Evolutionary conservation across 2,329 filamentous ascomycete species (phyloP).

Genomic region (Endothia cerciana): DNA sequence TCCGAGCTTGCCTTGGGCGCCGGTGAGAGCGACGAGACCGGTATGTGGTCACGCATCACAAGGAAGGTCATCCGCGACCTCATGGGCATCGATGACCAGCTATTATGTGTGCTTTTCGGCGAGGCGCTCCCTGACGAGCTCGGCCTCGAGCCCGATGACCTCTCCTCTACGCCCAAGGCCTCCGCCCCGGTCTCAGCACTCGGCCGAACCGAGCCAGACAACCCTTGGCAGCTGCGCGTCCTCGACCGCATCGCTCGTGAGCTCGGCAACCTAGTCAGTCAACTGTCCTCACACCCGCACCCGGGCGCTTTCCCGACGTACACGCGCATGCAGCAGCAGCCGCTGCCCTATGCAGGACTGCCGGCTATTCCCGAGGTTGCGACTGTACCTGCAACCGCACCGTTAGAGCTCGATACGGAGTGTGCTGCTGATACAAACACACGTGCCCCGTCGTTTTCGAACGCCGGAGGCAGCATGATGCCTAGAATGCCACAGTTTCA

Average conservation of each 20-base stretch:
- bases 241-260: conserved; percentile 86
- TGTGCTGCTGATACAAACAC: conserved; percentile 30
- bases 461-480: conserved; percentile 20
- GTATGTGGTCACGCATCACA: conserved; percentile 80
- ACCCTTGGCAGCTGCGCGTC: conserved; percentile 74
- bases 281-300: conserved; percentile 73
- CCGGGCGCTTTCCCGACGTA: conserved; percentile 90
- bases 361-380: conserved; percentile 63
- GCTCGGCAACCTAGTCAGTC: conserved; percentile 80
- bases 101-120: conserved; percentile 85
- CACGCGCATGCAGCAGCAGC: conserved; percentile 63
- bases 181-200: conserved; percentile 32
- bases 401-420: conserved; percentile 21
- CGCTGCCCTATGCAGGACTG: conserved; percentile 78
- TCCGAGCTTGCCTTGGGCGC: conserved; percentile 41
- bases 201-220: conserved; percentile 33
- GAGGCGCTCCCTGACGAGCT: conserved; percentile 66
- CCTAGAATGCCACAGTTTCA: conserved; percentile 47
- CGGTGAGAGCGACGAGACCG: conserved; percentile 58
- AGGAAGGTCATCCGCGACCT: conserved; percentile 85
- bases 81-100: conserved; percentile 85
- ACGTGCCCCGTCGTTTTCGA: conserved; percentile 16
- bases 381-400: conserved; percentile 34
- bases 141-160: conserved; percentile 43
- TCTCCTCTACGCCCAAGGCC: conserved; percentile 53